Evolutionary conservation across 2,329 filamentous ascomycete genomes (phyloP).

Genomic region (Epicoccum sorghinum): DNA sequence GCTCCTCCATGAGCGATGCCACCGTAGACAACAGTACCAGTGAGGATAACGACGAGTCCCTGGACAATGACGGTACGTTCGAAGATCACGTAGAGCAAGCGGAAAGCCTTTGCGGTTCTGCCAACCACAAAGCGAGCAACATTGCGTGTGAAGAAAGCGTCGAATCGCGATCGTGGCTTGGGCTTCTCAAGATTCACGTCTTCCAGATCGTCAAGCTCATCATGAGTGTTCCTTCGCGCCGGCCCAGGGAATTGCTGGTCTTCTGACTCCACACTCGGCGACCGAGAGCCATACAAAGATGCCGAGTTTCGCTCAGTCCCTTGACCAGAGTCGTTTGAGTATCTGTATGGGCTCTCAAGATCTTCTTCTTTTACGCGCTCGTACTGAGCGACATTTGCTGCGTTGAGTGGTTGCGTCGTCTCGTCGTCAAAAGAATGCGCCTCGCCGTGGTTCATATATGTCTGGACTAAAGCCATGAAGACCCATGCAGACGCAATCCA

Average conservation of each 20-base stretch:
- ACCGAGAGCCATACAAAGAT: constrained; percentile 70
- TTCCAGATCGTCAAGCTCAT: constrained; percentile 53
- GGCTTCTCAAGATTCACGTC: constrained; percentile 54
- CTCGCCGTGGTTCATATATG: constrained; percentile 60
- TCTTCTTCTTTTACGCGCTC: constrained; percentile 45
- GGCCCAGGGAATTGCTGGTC: constrained; percentile 46
- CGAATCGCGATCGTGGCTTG: constrained; percentile 54
- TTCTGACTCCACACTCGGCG: constrained; percentile 61
- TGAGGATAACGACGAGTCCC: constrained; percentile 74
- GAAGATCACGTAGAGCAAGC: constrained; percentile 68
- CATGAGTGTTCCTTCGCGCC: constrained; percentile 46
- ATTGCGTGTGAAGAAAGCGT: constrained; percentile 59
- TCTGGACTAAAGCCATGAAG: constrained; percentile 68
- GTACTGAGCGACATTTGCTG: constrained; percentile 47
- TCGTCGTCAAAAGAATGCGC: constrained; percentile 25
- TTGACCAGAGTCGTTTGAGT: constrained; percentile 59
- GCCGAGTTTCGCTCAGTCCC: constrained; percentile 73
- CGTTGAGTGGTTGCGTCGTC: constrained; percentile 37
- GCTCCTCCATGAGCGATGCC: constrained; percentile 76
- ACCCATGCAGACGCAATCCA: constrained; percentile 74
- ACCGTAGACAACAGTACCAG: constrained; percentile 76
- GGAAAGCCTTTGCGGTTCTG: constrained; percentile 62
- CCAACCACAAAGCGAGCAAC: constrained; percentile 62
- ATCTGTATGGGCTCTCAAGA: constrained; percentile 36
- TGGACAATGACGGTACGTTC: constrained; percentile 80